Evolutionary conservation across 2,329 filamentous ascomycete genomes (phyloP).

Genomic region (Trichoderma atrobrunneum): DNA sequence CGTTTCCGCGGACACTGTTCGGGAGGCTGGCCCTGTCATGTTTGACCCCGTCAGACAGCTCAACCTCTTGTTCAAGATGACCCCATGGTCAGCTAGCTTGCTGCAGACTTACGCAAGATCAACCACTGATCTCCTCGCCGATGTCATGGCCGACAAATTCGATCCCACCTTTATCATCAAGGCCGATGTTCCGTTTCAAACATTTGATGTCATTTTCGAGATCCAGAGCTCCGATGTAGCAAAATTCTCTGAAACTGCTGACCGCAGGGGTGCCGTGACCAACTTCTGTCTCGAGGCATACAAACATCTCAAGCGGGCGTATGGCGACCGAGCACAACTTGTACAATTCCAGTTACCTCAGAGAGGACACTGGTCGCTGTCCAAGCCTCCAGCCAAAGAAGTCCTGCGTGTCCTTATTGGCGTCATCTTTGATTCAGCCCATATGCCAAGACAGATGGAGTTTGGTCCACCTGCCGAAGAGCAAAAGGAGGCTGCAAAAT

Average conservation of each 20-base stretch:
- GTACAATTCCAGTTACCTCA: constrained; percentile 55
- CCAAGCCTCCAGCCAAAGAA: constrained; percentile 22
- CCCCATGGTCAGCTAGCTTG: constrained; percentile 72
- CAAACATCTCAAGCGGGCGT: constrained; percentile 63
- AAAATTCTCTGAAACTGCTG: constrained; percentile 31
- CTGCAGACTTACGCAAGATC: constrained; percentile 72
- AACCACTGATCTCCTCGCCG: constrained; percentile 72
- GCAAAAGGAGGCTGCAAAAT: constrained; percentile 75
- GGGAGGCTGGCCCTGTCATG: constrained; percentile 61
- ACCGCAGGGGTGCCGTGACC: constrained; percentile 44
- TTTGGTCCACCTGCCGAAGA: constrained; percentile 84
- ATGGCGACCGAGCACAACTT: constrained; percentile 70
- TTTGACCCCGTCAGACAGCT: constrained; percentile 73
- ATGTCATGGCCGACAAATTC: constrained; percentile 75
- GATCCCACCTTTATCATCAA: constrained; percentile 76
- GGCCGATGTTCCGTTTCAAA: constrained; percentile 51
- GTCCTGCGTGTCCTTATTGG: constrained; percentile 56
- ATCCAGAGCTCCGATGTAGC: constrained; percentile 33
- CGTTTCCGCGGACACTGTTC: constrained; percentile 35
- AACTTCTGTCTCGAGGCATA: constrained; percentile 59
- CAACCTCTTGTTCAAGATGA: constrained; percentile 91
- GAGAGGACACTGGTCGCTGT: constrained; percentile 32
- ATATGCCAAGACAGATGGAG: constrained; percentile 75
- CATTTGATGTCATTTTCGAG: constrained; percentile 50
- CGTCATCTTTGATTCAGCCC: constrained; percentile 68